Evolutionary conservation across 352 stramenopile species (phyloP), one percentile per base, ranked within the genome.

Genomic region (Phytophthora megakarya): DNA sequence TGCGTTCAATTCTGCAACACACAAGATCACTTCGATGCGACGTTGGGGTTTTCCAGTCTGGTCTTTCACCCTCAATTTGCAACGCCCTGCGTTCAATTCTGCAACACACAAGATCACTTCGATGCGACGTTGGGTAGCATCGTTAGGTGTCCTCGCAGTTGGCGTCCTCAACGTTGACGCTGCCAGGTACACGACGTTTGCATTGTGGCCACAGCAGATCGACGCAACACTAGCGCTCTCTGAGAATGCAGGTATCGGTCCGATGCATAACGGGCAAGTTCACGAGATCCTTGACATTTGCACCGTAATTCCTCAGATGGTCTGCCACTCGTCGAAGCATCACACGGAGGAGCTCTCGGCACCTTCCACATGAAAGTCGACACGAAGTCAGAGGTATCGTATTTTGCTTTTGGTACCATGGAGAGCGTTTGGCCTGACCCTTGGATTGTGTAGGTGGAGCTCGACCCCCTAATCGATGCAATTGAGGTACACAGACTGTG

Each of bases 381-480:
- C 5, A 35, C 26, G 0, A n/a, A 65, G 12, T 60, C 30, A 1
- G 48, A 73, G 54, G 72, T 78, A 30, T 6, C 33, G 23, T 28
- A 21, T 2, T 38, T 33, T 16, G 12, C 6, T 19, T 40, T 55
- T 2, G 1, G 9, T 38, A 50, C 19, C 56, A n/a, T n/a, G n/a
- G n/a, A n/a, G n/a, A n/a, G n/a, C n/a, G n/a, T 54, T 48, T 63
- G 37, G 23, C 2, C 8, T 63, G 18, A 55, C 10, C 15, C 10
- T 53, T 37, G 46, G 52, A 23, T 21, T 15, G 19, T 52, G 13
- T 49, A 77, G 70, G 16, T 67, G 21, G 37, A 25, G 19, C 52
- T 83, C 7, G 72, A 78, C 37, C 69, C 74, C 11, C 40, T 80
- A 7, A 44, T 84, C 22, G 52, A 80, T 39, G 35, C 56, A 28